Percentiles rank a stretch among this genome's conserved stretches.
These are phyloP conservation scores for Fusarium piperis DNA, from an alignment of 2,329 filamentous ascomycete species.

Conservation along the genomic window DNA sequence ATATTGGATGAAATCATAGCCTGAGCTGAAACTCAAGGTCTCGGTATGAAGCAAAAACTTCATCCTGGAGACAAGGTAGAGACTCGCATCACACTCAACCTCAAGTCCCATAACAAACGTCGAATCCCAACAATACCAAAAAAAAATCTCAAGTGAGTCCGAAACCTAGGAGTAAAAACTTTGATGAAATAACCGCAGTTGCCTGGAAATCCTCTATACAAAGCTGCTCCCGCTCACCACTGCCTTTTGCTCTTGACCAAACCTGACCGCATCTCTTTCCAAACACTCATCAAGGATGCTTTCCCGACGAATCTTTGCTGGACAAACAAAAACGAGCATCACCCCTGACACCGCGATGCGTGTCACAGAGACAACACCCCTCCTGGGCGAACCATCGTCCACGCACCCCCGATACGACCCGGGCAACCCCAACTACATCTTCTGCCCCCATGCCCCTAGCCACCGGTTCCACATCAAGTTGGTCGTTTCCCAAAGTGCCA, in stretches of 20 bases:
- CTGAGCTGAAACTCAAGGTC: not conserved
- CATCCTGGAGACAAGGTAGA: not conserved
- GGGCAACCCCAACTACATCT: not conserved
- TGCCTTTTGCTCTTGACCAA: not conserved
- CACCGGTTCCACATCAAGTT: not conserved
- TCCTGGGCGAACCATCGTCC: not conserved
- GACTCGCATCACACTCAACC: not conserved
- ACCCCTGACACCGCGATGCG: not conserved
- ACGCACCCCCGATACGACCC: not conserved
- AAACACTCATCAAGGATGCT: not conserved
- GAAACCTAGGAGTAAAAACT: not conserved
- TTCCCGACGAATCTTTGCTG: not conserved
- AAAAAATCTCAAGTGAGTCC: not conserved
- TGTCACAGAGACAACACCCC: not conserved
- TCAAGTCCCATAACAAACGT: not conserved
- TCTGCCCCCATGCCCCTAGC: not conserved
- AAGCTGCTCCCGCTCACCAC: not conserved
- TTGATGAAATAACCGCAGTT: not conserved
- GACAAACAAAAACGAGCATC: not conserved
- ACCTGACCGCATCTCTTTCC: not conserved
- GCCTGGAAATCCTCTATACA: not conserved
- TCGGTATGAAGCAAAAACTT: not conserved
- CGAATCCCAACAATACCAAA: not conserved
- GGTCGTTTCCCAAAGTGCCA: not conserved
- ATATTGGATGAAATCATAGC: not conserved